Evolutionary conservation across 257 asterid species (phyloP).

Genomic region (Sherardia arvensis): DNA sequence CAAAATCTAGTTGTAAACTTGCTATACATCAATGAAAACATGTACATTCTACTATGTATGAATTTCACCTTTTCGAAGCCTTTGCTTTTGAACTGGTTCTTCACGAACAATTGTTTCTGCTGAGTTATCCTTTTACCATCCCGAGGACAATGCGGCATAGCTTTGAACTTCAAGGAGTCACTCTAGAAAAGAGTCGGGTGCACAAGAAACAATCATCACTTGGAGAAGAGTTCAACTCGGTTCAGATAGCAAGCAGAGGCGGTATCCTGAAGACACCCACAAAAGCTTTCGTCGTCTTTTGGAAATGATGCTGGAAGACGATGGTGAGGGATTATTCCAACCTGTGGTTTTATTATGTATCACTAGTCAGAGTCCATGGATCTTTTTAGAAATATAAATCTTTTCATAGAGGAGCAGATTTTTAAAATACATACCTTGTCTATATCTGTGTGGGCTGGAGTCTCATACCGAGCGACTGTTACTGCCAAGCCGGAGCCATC

Average conservation of each 20-base stretch:
- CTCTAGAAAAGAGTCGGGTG: neutral
- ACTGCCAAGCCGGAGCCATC: constrained; percentile 98
- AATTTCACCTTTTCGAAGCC: neutral
- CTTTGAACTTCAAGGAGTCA: neutral
- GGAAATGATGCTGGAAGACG: constrained; percentile 83
- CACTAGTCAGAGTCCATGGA: neutral
- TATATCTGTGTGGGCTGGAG: constrained; percentile 87
- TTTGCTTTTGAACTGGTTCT: neutral
- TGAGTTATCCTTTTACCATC: neutral
- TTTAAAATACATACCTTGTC: constrained; percentile 52
- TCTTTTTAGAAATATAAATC: neutral
- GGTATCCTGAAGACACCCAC: constrained; percentile 82
- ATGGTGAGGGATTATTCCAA: constrained; percentile 80
- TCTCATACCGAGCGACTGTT: constrained; percentile 93
- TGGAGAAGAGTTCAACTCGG: constrained; percentile 48
- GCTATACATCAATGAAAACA: neutral
- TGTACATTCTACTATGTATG: neutral
- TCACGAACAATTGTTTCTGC: too few relatives aligned
- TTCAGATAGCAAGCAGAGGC: constrained; percentile 66
- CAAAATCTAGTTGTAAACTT: too few relatives aligned
- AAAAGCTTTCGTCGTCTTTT: constrained; percentile 67
- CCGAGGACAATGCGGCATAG: too few relatives aligned
- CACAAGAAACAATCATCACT: constrained; percentile 17
- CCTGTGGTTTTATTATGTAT: constrained; percentile 23
- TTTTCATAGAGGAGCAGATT: neutral